A percentile compares a stretch with the other conserved stretches of the same genome.
Evolutionary conservation across 2,329 filamentous ascomycete species (phyloP).

Genomic region (Pseudogymnoascus sp.): DNA sequence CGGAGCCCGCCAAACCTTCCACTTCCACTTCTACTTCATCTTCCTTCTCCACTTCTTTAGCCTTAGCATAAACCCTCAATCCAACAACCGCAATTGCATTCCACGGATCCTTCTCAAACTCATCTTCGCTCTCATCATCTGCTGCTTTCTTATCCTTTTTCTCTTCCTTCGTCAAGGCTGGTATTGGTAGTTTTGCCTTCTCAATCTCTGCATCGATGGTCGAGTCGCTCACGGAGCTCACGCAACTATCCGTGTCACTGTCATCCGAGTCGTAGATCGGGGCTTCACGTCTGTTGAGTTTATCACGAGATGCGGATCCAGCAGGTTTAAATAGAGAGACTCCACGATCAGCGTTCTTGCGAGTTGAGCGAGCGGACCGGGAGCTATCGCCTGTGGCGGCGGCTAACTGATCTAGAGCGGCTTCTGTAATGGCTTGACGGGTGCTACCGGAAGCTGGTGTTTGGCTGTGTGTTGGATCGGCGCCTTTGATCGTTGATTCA

Average conservation of each 20-base stretch:
- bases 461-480: neutral
- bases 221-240: constrained; percentile 2
- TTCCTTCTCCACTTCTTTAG: constrained; percentile 23
- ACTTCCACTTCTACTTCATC: constrained; percentile 15
- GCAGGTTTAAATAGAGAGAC: neutral
- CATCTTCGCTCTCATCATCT: constrained; percentile 40
- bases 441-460: neutral
- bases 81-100: constrained; percentile 55
- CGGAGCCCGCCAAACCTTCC: constrained; percentile 16
- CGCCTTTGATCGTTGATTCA: constrained; percentile 14
- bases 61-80: constrained; percentile 50
- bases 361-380: neutral
- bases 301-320: neutral
- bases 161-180: neutral
- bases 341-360: neutral
- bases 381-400: neutral
- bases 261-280: neutral
- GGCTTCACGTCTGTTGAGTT: neutral
- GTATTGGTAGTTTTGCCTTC: neutral
- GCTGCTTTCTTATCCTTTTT: constrained; percentile 2
- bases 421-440: neutral
- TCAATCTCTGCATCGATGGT: constrained; percentile 5
- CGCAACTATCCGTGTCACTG: constrained; percentile 2
- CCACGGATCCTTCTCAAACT: constrained; percentile 50
- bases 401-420: neutral